Percentiles rank a stretch among this genome's conserved stretches.
These are phyloP conservation scores for Aspergillus kassunensis DNA, from an alignment of 495 filamentous ascomycete genomes.

Conservation along the genomic window DNA sequence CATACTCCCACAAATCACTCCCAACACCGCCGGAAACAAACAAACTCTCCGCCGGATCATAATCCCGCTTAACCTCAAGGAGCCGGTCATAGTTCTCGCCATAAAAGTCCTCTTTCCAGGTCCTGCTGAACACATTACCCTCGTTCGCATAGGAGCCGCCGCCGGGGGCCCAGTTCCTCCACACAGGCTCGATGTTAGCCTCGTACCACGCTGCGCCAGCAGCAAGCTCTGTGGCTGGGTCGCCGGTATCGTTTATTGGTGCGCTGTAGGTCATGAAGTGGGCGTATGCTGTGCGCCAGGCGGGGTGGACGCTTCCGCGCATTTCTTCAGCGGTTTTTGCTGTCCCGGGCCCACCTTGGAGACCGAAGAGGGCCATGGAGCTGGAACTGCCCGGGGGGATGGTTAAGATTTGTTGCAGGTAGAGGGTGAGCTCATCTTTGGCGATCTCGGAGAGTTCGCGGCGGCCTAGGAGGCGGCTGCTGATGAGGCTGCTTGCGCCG, in stretches of 20 bases:
- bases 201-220: slow-evolving; percentile 8
- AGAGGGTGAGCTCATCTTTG: neutral
- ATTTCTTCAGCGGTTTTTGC: neutral
- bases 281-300: slow-evolving; percentile 20
- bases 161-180: slow-evolving; percentile 23
- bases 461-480: slow-evolving; percentile 22
- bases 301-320: slow-evolving; percentile 15
- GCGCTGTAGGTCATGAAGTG: slow-evolving; percentile 18
- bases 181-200: slow-evolving; percentile 15
- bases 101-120: slow-evolving; percentile 58
- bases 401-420: neutral
- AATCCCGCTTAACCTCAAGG: slow-evolving; percentile 43
- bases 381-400: neutral
- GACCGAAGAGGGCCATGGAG: slow-evolving; percentile 9
- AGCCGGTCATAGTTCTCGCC: slow-evolving; percentile 48
- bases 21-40: slow-evolving; percentile 28
- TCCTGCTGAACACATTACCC: slow-evolving; percentile 18
- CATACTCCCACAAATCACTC: slow-evolving; percentile 23
- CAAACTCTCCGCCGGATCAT: slow-evolving; percentile 47
- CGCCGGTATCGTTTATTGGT: slow-evolving; percentile 8
- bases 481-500: slow-evolving; percentile 13
- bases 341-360: slow-evolving; percentile 20
- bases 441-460: slow-evolving; percentile 19
- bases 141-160: neutral
- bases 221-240: neutral